Base-by-base conservation (phyloP, 2,329 filamentous ascomycete genomes). In the Thielaviopsis populi region DNA sequence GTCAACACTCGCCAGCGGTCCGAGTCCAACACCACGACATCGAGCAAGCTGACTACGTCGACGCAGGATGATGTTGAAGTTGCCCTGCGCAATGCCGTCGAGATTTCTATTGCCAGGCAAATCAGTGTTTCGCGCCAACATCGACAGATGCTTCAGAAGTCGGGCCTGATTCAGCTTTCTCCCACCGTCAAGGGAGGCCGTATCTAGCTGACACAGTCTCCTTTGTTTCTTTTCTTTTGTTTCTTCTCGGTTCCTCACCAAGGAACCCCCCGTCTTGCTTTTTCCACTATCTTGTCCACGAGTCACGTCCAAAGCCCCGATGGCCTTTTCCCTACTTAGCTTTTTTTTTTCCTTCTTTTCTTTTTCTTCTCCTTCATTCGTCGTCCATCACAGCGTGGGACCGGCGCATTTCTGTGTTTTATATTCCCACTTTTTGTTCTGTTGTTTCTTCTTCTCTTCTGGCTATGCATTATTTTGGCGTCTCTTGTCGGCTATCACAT, bases 31-130 rank as follows among this genome's bases (percentile, higher is more conserved):
- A 72, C 73, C 0, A 73, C 74, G 5, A 68, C 72, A 6, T 70
- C 73, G 10, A 69, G 75, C 65, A 59, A 71, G 40, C 73, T 72
- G 24, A 71, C 70, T 65, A 68, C 70, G 2, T 73, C 74, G 11
- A 61, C 59, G 19, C 66, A 71, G 11, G 76, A 79, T 41, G 75
- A 78, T 37, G 62, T 72, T 0, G 75, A 78, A 67, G 71, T 71
- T 24, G 76, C 74, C 6, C 72, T 81, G 15, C 78, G 79, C 67
- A 78, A 78, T 53, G 81, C 83, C 1, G 83, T 85, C 3, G 81
- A 86, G 71, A 77, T 85, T 56, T 86, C 83, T 1, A 87, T 88
- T 68, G 84, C 84, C 0, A 77, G 85, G 1, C 84, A 87, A 70
- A 86, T 88, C 68, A 85, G 81, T 68, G 75, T 87, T 30, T 85